Evolutionary conservation across 257 asterid genomes (phyloP), one percentile per base, ranked within the genome.

Genomic region (Salvia hispanica): DNA sequence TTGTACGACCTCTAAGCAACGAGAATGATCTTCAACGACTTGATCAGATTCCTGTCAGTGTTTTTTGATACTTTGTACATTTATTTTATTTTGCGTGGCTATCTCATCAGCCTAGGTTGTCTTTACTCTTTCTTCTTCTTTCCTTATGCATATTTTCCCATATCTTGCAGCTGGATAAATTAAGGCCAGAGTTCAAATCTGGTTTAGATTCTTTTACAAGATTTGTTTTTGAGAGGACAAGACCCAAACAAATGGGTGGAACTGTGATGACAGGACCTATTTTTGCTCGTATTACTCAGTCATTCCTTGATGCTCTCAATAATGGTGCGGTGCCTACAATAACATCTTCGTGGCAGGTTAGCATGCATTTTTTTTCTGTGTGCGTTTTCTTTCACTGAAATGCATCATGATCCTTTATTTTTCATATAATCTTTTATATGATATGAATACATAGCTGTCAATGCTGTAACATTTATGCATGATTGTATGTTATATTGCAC

Each of bases 311-410:
- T 85, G 99, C 99, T 52, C 85, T 94, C 72, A 94, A 94, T 77
- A 86, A 87, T 70, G 99, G 98, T 31, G 99, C 99, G 3, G 98
- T 89, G 70, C 99, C 99, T 50, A 94, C 95, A 71, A 94, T 94
- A 79, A 81, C 96, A 43, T 94, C 98, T 67, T 94, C 99, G 25
- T 94, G 99, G 98, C 96, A 91, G 98, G 98, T 94, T 62, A 55
- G 87, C 65, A 21, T 58, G 80, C 61, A 37, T 25, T 0, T 64
- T 67, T 42, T 64, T 67, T 67, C 58, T 55, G 33, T 53, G 15
- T 25, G 31, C 58, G 25, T 40, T 52, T 47, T 59, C 28, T 64
- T 55, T 16, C 58, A 10, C 37, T 51, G 60, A 58, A 33, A 13
- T 16, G 31, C 2, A 2, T 25, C 31, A 25, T 25, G 31, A 25